A percentile compares a stretch with the other conserved stretches of the same genome.
Conservation (phyloP, 768 basidiomycete species). For the Auriscalpium microsporum region DNA sequence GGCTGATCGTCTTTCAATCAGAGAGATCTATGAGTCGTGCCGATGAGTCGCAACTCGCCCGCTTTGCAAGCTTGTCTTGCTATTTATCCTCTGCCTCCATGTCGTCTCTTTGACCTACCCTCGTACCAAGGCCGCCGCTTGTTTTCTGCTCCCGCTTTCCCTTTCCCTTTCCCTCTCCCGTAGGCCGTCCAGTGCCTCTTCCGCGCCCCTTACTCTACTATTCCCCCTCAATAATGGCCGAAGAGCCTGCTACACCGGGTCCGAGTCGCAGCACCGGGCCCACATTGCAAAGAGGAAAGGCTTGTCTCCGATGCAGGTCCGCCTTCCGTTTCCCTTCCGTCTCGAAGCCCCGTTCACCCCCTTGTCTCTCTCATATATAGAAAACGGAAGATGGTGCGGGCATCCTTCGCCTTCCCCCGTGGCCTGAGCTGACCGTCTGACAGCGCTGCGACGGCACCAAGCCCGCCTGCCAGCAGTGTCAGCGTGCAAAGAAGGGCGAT, state of each 20-base stretch:
- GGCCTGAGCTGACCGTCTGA: neutral
- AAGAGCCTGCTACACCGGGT: slow-evolving; percentile 6
- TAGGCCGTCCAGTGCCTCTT: slow-evolving; percentile 7
- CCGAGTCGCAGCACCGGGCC: slow-evolving; percentile 10
- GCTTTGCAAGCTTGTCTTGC: neutral
- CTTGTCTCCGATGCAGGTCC: slow-evolving; percentile 17
- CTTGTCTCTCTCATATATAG: slow-evolving; percentile 1
- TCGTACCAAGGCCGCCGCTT: neutral
- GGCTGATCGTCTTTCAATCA: neutral
- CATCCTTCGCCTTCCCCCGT: neutral
- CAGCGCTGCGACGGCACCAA: slow-evolving; percentile 74
- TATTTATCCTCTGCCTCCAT: neutral
- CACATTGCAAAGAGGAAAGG: slow-evolving; percentile 16
- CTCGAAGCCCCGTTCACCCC: neutral
- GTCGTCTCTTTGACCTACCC: neutral
- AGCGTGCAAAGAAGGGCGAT: slow-evolving; percentile 67
- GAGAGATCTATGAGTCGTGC: neutral
- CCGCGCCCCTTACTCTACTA: neutral
- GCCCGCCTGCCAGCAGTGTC: slow-evolving; percentile 73
- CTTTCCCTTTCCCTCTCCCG: slow-evolving; percentile 9
- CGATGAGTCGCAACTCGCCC: neutral
- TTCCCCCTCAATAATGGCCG: slow-evolving; percentile 14
- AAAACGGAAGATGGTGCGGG: slow-evolving; percentile 16
- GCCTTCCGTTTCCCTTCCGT: neutral
- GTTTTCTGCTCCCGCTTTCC: too few relatives aligned